Base-by-base conservation (phyloP, 306 rosid genomes). In the Medicago arabica region DNA sequence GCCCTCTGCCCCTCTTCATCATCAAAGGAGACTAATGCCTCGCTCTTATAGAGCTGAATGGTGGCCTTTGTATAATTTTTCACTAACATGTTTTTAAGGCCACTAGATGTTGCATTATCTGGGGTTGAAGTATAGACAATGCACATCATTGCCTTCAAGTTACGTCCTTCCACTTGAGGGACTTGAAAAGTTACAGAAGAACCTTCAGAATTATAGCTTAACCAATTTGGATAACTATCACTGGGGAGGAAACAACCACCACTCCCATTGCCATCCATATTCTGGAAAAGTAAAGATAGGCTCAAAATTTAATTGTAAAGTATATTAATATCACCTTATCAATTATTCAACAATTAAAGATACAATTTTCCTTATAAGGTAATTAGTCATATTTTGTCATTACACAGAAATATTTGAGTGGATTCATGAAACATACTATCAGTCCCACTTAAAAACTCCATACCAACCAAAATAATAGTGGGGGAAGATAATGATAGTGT, bases 151-250 rank as follows among this genome's bases (percentile, higher is more conserved):
- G 79, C 23, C 47, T 73, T 80, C 75, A 80, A 67, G 38, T 7
- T 73, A 57, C 34, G 53, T 3, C 77, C 73, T 68, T 40, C 71
- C 43, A 61, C 53, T 9, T 51, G 53, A 50, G 84, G 84, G 53
- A 75, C 71, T 61, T 60, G 5, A 15, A 75, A 75, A 39, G 3
- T 10, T 3, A 81, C 72, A 13, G 67, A 75, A 17, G 68, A 53
- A 25, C 69, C 73, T 62, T 81, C 15, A 0, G 13, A 12, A 28
- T 9, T 17, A 50, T 50, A 81, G 49, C 57, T 36, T 41, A 72
- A 65, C 82, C 82, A 78, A 38, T 58, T 1, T 12, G 81, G 81
- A 78, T 69, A 59, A 10, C 43, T 69, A 7, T 78, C 77, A 49
- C 60, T 8, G 0, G 76, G 82, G 4, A 78, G n/a, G 31, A 53